Evolutionary conservation across 2,329 filamentous ascomycete species (phyloP).

Genomic region (Epichloe sylvatica): DNA sequence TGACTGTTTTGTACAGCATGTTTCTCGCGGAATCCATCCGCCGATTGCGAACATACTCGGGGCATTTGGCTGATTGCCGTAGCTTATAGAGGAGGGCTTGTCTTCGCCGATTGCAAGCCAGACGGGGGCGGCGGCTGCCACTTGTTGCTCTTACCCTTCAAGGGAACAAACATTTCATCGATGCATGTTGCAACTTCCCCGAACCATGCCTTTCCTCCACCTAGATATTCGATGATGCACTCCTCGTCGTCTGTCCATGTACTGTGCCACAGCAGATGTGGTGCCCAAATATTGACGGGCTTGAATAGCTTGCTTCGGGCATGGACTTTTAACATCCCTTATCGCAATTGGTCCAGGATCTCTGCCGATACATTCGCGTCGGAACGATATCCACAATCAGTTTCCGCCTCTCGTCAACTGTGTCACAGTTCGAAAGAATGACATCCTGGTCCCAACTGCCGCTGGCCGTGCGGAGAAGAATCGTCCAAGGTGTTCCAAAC

Average conservation of each 20-base stretch:
- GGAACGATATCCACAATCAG: too few species aligned
- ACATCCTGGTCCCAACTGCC: not conserved
- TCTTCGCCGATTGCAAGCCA: not conserved
- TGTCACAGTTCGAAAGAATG: not conserved
- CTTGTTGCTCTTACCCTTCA: not conserved
- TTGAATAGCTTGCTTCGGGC: too few species aligned
- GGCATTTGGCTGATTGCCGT: not conserved
- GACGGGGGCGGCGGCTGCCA: not conserved
- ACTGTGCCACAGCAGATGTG: too few species aligned
- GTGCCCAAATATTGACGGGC: too few species aligned
- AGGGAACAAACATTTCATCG: not conserved
- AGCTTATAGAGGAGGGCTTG: not conserved
- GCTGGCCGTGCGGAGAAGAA: not conserved
- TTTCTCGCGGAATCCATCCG: not conserved
- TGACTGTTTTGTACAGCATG: not conserved
- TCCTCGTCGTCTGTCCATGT: too few species aligned
- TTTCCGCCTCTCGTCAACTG: not conserved
- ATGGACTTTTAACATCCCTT: too few species aligned
- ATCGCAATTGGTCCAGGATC: too few species aligned
- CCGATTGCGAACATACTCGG: not conserved
- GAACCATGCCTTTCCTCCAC: not conserved
- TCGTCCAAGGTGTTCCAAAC: not conserved
- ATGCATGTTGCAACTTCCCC: not conserved
- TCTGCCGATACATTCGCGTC: too few species aligned
- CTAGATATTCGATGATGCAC: not conserved